Conservation (phyloP, 192 early-diverging fungal genomes). For the Chytriomyces hyalinus region DNA sequence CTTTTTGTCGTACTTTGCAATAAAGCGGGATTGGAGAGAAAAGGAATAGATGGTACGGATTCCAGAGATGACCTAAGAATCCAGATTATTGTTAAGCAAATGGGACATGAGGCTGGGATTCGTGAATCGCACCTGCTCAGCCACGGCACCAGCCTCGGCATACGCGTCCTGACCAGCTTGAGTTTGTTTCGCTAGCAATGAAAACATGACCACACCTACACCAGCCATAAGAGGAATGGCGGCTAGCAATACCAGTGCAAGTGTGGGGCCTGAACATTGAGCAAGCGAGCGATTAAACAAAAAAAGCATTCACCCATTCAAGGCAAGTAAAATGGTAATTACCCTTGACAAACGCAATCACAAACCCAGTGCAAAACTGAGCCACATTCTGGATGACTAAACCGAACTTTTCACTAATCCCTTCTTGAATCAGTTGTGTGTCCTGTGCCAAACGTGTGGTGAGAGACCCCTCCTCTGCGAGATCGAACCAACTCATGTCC, state of each 20-base stretch:
- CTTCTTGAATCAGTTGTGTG: conserved; percentile 57
- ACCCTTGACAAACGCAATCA: conserved; percentile 61
- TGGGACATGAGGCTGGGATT: no score
- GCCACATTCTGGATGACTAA: conserved; percentile 43
- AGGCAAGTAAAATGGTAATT: conserved; percentile 51
- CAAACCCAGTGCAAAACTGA: conserved; percentile 54
- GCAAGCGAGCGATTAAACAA: neutral
- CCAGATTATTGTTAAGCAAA: no score
- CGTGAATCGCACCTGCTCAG: conserved; percentile 61
- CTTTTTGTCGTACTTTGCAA: conserved; percentile 64
- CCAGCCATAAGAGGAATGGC: conserved; percentile 30
- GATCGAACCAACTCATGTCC: conserved; percentile 44
- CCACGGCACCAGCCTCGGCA: conserved; percentile 85
- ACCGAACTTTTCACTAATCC: conserved; percentile 62
- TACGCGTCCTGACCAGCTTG: conserved; percentile 60
- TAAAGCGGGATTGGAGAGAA: conserved; percentile 74
- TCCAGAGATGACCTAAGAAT: conserved; percentile 61
- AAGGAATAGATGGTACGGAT: conserved; percentile 91
- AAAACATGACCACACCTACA: conserved; percentile 79
- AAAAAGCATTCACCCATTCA: neutral
- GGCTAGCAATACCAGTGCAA: conserved; percentile 26
- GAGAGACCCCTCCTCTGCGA: conserved; percentile 51
- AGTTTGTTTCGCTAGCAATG: conserved; percentile 74
- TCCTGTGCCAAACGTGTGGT: conserved; percentile 55
- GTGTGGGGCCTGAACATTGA: conserved; percentile 12